phyloP scores from a whole-genome alignment of 495 filamentous ascomycete genomes.

The Talaromyces thailandensis region DNA sequence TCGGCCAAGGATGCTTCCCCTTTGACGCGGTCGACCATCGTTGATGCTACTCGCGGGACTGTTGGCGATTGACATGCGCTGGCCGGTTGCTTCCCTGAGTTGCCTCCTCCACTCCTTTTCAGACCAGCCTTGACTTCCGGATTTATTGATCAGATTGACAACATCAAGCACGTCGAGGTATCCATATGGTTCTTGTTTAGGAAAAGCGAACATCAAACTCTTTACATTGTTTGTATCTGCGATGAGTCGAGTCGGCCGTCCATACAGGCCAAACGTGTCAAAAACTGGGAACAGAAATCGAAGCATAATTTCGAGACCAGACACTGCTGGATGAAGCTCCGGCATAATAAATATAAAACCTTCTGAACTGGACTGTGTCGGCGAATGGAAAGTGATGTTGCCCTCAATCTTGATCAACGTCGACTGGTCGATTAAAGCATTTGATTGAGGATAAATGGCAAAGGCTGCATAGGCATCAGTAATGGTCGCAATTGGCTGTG shows the following conservation, averaged over 20 bases:
- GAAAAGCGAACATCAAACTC: constrained; percentile 98
- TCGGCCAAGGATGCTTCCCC: constrained; percentile 55
- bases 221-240: constrained; percentile 77
- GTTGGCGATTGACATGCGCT: constrained; percentile 53
- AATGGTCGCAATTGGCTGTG: constrained; percentile 80
- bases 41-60: constrained; percentile 51
- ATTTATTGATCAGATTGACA: constrained; percentile 61
- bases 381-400: constrained; percentile 72
- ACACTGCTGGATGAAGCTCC: constrained; percentile 80
- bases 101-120: constrained; percentile 86
- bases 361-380: constrained; percentile 63
- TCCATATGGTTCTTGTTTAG: constrained; percentile 75
- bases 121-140: constrained; percentile 69
- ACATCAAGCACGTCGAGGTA: constrained; percentile 89
- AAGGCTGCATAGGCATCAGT: constrained; percentile 86
- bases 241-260: constrained; percentile 76
- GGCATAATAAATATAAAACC: constrained; percentile 98
- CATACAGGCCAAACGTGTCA: constrained; percentile 88
- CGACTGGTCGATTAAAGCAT: constrained; percentile 86
- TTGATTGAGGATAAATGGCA: constrained; percentile 91
- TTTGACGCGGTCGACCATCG: constrained; percentile 50
- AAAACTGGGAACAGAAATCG: constrained; percentile 89
- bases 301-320: constrained; percentile 95
- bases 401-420: constrained; percentile 94
- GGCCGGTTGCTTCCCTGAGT: constrained; percentile 83